phyloP scores from a whole-genome alignment of 1,284 basidiomycete species.

The Microstroma glucosiphilum region DNA sequence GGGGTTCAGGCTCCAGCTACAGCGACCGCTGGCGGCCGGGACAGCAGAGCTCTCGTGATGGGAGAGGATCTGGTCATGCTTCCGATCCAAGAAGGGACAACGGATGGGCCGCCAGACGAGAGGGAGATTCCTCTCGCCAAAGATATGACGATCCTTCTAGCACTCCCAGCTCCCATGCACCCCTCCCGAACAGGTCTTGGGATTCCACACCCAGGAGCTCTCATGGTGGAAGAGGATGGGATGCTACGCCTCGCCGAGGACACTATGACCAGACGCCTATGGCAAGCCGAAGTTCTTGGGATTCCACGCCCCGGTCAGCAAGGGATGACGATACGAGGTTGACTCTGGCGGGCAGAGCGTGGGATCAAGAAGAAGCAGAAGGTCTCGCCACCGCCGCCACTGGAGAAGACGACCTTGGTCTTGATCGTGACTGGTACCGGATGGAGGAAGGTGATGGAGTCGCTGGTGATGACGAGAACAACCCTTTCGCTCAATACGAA shows the following conservation, averaged over 20 bases:
- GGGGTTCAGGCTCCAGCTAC: background rate
- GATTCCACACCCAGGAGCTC: slow-evolving; percentile 25
- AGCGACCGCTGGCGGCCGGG: background rate
- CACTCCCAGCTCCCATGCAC: slow-evolving; percentile 10
- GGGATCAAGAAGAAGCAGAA: slow-evolving; percentile 37
- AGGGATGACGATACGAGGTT: slow-evolving; percentile 60
- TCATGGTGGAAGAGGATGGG: no score
- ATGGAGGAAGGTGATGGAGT: slow-evolving; percentile 46
- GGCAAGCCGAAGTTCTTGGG: slow-evolving; percentile 27
- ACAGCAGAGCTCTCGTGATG: background rate
- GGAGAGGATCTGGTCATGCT: no score
- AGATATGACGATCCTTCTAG: slow-evolving; percentile 6
- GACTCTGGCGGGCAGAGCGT: slow-evolving; percentile 19
- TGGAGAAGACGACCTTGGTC: background rate
- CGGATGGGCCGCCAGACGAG: background rate
- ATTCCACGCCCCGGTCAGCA: slow-evolving; percentile 20
- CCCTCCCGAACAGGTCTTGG: slow-evolving; percentile 23
- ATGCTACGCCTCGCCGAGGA: no score
- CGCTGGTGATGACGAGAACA: slow-evolving; percentile 78
- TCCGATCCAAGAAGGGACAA: slow-evolving; percentile 6
- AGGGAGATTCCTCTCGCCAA: background rate
- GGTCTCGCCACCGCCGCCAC: slow-evolving; percentile 9
- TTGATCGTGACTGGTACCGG: slow-evolving; percentile 46
- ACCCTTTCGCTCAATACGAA: slow-evolving; percentile 79
- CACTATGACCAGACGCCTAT: slow-evolving; percentile 1